phyloP scores from a whole-genome alignment of 2,329 filamentous ascomycete species.

The Hypoxylon sp. region DNA sequence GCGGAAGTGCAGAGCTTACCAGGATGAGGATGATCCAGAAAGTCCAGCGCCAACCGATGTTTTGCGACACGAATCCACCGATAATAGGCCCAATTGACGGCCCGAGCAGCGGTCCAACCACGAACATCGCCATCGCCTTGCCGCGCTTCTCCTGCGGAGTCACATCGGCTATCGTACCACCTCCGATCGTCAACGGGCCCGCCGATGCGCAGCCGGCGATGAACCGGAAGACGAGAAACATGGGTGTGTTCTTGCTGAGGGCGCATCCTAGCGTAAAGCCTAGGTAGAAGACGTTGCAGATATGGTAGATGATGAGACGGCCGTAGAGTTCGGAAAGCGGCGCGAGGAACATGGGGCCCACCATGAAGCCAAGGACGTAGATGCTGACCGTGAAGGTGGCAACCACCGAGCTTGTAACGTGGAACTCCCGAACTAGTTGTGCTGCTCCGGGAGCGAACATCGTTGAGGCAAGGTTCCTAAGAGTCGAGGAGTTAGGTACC shows the following conservation, averaged over 20 bases:
- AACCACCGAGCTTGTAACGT: conserved; percentile 40
- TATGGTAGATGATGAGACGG: conserved; percentile 60
- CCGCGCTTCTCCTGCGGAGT: conserved; percentile 55
- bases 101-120: conserved; percentile 57
- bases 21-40: conserved; percentile 57
- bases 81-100: conserved; percentile 63
- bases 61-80: conserved; percentile 54
- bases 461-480: conserved; percentile 53
- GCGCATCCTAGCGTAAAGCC: conserved; percentile 59
- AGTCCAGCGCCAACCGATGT: conserved; percentile 65
- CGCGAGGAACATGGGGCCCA: conserved; percentile 64
- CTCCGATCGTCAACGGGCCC: conserved; percentile 55
- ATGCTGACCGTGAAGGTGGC: conserved; percentile 69
- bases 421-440: conserved; percentile 66
- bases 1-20: conserved; percentile 47
- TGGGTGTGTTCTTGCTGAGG: conserved; percentile 56
- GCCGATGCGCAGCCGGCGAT: conserved; percentile 60
- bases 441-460: conserved; percentile 71
- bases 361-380: conserved; percentile 67
- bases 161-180: conserved; percentile 58
- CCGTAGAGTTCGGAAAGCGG: conserved; percentile 66
- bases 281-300: conserved; percentile 58
- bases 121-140: conserved; percentile 57
- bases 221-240: conserved; percentile 65
- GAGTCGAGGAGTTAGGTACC: neutral